Base-by-base conservation (phyloP, 2,329 filamentous ascomycete species). In the Aspergillus hortae region DNA sequence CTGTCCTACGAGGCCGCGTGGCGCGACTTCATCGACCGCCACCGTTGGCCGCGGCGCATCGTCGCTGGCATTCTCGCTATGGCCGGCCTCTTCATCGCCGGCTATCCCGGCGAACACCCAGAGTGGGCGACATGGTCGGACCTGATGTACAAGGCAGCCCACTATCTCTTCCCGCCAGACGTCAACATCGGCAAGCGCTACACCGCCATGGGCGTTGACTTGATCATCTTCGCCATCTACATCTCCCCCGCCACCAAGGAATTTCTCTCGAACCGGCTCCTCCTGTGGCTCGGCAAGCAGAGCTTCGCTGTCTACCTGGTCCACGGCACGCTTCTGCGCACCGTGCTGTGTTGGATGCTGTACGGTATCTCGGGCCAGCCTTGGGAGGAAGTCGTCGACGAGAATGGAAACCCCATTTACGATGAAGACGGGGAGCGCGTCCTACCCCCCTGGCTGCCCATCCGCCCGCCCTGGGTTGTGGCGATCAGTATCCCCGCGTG, bases 291-390 rank as follows among this genome's bases (percentile, higher is more conserved):
- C 3, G 79, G 79, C n/a, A 73, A 75, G 53, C 78, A 80, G 62
- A 79, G 76, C 48, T 81, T 81, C 53, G 78, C 79, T 21, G 78
- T 82, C 4, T 82, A 82, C 59, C 74, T 82, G 10, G 71, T 76
- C 7, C 79, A 82, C 61, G 79, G 79, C 44, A 80, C 78, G 0
- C 71, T 82, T 14, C 63, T 82, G 42, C 76, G 79, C 17, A 77
- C 76, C 2, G 72, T 80, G 1, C 72, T 78, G 19, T 74, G 74
- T 36, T 79, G 79, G 70, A 74, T 81, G 63, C 71, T 80, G 6
- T 81, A 80, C 56, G 78, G 78, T 30, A 77, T 78, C 53, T 74
- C 69, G 44, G 73, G 73, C 25, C 66, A 76, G 54, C 73, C 75
- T 2, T 77, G 73, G 67, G 60, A 67, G n/a, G 68, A 69, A 43